Conservation (phyloP, 192 early-diverging fungal genomes). For the Piromyces finnis region DNA sequence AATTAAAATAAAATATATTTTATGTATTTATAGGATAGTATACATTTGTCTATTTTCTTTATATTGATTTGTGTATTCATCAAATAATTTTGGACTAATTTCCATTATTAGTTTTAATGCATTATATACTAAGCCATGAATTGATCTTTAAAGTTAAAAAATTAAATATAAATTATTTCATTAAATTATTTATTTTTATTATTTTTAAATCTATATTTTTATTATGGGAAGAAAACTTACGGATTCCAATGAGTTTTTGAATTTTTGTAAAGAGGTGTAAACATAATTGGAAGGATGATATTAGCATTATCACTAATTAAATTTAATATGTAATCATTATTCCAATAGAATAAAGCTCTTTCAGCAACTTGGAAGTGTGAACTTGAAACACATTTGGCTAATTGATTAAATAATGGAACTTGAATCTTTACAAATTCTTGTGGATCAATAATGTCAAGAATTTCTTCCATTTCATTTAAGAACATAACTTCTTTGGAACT, state of each 20-base stretch:
- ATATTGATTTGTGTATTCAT: constrained; percentile 86
- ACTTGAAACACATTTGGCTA: constrained; percentile 79
- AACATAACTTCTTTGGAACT: constrained; percentile 99
- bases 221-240: constrained; percentile 13
- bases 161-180: no score
- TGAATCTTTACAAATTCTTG: constrained; percentile 80
- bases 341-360: constrained; percentile 95
- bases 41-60: constrained; percentile 75
- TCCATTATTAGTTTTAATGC: constrained; percentile 96
- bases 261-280: constrained; percentile 81
- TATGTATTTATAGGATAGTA: no score
- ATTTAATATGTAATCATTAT: constrained; percentile 94
- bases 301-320: constrained; percentile 86
- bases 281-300: constrained; percentile 86
- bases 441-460: constrained; percentile 87
- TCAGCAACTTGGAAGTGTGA: constrained; percentile 96
- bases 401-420: constrained; percentile 78
- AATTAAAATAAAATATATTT: no score
- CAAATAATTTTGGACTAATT: constrained; percentile 86
- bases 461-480: constrained; percentile 93
- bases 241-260: constrained; percentile 96
- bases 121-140: constrained; percentile 92
- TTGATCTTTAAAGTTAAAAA: no score
- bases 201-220: no score
- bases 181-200: no score